Percentiles rank a stretch among this genome's conserved stretches.
Evolutionary conservation across 768 basidiomycete species (phyloP).

Genomic region (Panaeolus cyanescens): DNA sequence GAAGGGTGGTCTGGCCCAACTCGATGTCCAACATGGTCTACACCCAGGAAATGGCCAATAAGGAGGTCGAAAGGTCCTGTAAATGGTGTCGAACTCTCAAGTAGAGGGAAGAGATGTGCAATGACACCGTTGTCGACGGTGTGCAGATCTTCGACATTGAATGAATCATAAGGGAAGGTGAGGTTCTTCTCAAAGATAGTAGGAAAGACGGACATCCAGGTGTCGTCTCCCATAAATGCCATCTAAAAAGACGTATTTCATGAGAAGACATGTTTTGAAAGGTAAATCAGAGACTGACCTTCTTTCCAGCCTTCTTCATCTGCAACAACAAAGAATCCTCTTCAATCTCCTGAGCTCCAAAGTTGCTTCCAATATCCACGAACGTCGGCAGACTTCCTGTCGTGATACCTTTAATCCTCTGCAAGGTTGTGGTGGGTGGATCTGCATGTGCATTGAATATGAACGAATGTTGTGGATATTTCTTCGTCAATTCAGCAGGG

Average conservation of each 20-base stretch:
- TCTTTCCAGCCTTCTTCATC: conserved; percentile 56
- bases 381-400: conserved; percentile 97
- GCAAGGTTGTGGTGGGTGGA: conserved; percentile 93
- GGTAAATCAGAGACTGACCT: conserved; percentile 36
- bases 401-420: conserved; percentile 92
- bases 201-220: conserved; percentile 92
- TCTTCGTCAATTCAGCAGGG: conserved; percentile 68
- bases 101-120: conserved; percentile 76
- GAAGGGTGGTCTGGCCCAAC: conserved; percentile 86
- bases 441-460: conserved; percentile 91
- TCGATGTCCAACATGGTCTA: conserved; percentile 95
- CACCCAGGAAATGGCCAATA: conserved; percentile 92
- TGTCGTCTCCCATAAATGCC: conserved; percentile 96
- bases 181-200: conserved; percentile 69
- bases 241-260: conserved; percentile 43
- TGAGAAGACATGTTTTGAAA: neutral
- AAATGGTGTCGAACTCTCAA: conserved; percentile 44
- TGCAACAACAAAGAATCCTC: conserved; percentile 92
- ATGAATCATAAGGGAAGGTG: conserved; percentile 89
- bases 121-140: conserved; percentile 94
- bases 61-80: conserved; percentile 74
- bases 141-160: conserved; percentile 98
- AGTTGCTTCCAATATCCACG: conserved; percentile 90
- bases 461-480: conserved; percentile 72
- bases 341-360: conserved; percentile 80